Base-by-base conservation (phyloP, 192 early-diverging fungal species). In the Neocallimastix lanati region DNA sequence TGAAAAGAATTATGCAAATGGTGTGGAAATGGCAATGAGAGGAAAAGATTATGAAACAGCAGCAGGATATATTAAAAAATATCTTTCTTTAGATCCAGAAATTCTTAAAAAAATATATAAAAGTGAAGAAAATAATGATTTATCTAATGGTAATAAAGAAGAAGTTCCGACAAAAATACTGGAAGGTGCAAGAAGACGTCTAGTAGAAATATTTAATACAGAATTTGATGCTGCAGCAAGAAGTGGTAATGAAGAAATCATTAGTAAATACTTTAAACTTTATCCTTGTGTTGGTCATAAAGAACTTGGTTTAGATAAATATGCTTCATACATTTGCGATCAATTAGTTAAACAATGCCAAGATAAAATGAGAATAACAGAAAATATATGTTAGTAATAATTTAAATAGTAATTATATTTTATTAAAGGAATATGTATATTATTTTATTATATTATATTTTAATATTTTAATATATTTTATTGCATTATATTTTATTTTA, bases 211-310 rank as follows among this genome's bases (percentile, higher is more conserved):
- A 16, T 91, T 96, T 18, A 88, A 92, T 5, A 85, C 84, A 28
- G 88, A 91, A 82, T 99, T 99, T 84, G 94, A 96, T 37, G 81
- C 85, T 7, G 95, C 96, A 0, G 92, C 92, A 0, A 83, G 87
- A 40, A 85, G 80, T 28, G 84, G 86, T 78, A 89, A 94, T 58
- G 92, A 95, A 79, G 86, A 91, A 12, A 89, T 88, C 67, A 94
- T 99, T 77, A 88, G 93, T 29, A 88, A 93, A 35, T 96, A 93
- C 80, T 95, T 99, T 83, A 92, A 94, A 77, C 84, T 97, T 28
- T 99, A 97, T 82, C 95, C 97, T 13, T 81, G 93, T 36, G 86
- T 97, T 13, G 91, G 93, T n/a, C 91, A 93, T 76, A 88, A 92
- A 79, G 86, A 88, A n/a, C 87, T 93, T 29, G 97, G 97, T 21